Evolutionary conservation across 305 asterid species (phyloP).

Genomic region (Fraxinus xanthoxyloides): DNA sequence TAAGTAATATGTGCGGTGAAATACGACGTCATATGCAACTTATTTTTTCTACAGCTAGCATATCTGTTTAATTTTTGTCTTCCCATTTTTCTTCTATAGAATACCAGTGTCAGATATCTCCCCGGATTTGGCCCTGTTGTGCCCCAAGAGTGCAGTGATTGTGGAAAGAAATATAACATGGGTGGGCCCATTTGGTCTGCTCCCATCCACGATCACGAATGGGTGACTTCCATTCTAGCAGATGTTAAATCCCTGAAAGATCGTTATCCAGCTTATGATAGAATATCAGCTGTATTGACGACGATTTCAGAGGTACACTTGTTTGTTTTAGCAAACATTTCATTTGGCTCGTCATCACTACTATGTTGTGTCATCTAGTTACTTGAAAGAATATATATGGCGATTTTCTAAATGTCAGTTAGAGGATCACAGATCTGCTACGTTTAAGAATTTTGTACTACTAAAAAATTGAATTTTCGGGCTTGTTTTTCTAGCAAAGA

Average conservation of each 20-base stretch:
- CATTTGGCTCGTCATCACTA: not conserved
- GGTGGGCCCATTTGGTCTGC: slow-evolving; percentile 99
- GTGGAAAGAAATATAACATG: slow-evolving; percentile 94
- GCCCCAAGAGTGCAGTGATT: slow-evolving; percentile 82
- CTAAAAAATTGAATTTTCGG: not conserved
- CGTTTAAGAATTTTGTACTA: not conserved
- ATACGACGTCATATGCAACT: not conserved
- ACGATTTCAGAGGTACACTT: slow-evolving; percentile 81
- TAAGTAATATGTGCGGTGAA: not conserved
- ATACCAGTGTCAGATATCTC: slow-evolving; percentile 71
- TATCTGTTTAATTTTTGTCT: not conserved
- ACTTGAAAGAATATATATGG: not conserved
- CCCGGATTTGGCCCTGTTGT: slow-evolving; percentile 97
- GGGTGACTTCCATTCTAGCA: slow-evolving; percentile 74
- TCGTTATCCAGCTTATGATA: slow-evolving; percentile 80
- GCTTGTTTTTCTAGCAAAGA: not conserved
- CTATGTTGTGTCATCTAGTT: not conserved
- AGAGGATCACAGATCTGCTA: not conserved
- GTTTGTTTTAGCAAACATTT: slow-evolving; percentile 10
- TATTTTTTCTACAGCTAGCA: not conserved
- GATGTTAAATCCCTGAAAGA: slow-evolving; percentile 69
- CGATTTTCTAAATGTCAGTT: not conserved
- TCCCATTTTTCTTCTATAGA: slow-evolving; percentile 33
- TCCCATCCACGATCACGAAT: slow-evolving; percentile 91
- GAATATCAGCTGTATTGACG: slow-evolving; percentile 82